Base-by-base conservation (phyloP, 2,329 filamentous ascomycete genomes). In the Penicillium sp. region DNA sequence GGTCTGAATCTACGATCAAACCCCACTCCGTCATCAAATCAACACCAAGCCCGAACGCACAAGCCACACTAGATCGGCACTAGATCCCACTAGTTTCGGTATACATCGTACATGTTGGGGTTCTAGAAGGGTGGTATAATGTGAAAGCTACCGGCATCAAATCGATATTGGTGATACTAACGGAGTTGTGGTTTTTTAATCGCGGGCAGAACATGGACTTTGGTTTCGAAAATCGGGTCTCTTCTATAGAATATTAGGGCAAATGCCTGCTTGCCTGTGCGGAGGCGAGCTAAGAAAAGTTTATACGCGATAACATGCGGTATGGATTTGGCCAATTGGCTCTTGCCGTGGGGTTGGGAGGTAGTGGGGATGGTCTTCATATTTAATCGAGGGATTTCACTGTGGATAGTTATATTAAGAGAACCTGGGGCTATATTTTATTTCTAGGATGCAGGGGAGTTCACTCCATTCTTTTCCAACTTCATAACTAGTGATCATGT, bases 401-500 rank as follows among this genome's bases (percentile, higher is more conserved):
- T 7, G 20, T 38, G 14, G 1, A 51, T 9, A 13, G 22, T 39
- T 52, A 56, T 52, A 55, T 52, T 26, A 22, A 44, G 39, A 31
- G 32, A 44, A 18, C 24, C 9, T 24, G 38, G 45, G n/a, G 31
- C 18, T 34, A 43, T 38, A 31, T 31, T 37, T 14, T 9, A 13
- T 18, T 48, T 34, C 14, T 8, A 32, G 7, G 8, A 11, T 32
- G 26, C 9, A 32, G 34, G 24, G 6, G 16, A 22, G 13, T n/a
- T 10, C n/a, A 26, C 13, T 14, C 4, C 22, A 29, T 7, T 18
- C 35, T 16, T 11, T 11, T 7, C 34, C 37, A 56, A 13, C 8
- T 44, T 34, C 40, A 43, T 50, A 31, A 14, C n/a, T n/a, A n/a
- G 31, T 5, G 24, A 50, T 29, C 24, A 63, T 65, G 63, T 51